Conservation (phyloP, 31 red algal genomes). For the Porphyra umbilicalis region DNA sequence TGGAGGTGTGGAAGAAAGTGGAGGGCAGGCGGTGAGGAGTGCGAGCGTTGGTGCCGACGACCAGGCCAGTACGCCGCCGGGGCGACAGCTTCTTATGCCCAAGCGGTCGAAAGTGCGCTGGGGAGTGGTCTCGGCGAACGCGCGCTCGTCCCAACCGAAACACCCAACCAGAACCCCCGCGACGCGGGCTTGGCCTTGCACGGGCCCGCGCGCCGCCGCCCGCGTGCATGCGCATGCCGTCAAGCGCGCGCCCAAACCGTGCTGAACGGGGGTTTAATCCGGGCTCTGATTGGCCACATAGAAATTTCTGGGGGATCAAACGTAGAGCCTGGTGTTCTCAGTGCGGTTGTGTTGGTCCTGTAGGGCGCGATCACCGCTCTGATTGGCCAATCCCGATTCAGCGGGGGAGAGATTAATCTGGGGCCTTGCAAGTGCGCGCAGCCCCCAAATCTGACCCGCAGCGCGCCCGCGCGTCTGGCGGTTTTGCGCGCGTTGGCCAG, state of each 20-base stretch:
- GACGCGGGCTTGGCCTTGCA: no score
- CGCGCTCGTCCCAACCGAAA: no score
- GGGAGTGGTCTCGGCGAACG: neutral
- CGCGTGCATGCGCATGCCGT: neutral
- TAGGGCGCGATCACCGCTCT: neutral
- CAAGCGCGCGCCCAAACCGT: neutral
- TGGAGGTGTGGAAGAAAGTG: neutral
- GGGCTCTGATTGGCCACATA: neutral
- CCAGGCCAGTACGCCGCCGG: no score
- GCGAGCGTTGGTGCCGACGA: neutral
- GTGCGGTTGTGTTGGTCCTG: neutral
- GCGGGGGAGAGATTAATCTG: neutral
- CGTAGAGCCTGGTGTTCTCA: neutral
- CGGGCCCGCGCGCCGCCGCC: neutral
- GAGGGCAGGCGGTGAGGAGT: neutral
- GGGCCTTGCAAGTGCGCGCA: no score
- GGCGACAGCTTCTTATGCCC: neutral
- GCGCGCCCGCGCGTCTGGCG: neutral
- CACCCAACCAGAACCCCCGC: no score
- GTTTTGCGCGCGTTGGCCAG: neutral
- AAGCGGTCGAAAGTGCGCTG: neutral
- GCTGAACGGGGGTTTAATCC: neutral
- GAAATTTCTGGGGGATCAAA: constrained; percentile 3
- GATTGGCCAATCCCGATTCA: neutral
- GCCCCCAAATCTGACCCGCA: no score